Base-by-base conservation (phyloP, 352 stramenopile species). In the Globisporangium sylvaticum region DNA sequence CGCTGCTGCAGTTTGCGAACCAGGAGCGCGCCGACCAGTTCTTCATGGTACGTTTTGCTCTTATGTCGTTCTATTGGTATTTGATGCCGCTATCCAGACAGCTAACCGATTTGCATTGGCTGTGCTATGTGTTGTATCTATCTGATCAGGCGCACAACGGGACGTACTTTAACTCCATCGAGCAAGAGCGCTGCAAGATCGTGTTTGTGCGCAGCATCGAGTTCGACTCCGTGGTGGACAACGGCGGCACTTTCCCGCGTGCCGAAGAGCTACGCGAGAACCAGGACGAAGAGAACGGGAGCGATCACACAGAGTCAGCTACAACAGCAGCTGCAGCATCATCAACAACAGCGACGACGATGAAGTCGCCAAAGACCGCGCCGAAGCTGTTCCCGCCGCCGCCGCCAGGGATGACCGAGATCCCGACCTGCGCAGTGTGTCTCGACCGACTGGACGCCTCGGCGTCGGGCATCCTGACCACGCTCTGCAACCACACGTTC, bases 401-500 rank as follows among this genome's bases (percentile, higher is more conserved):
- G 39, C 87, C 89, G 14, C 69, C 76, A 0, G 85, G 83, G 12
- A 92, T 95, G 83, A 95, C 88, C 29, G 89, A 96, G 68, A 95
- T 94, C 67, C 88, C 90, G 57, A 95, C 84, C 15, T 98, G 93
- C 70, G 90, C 92, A 1, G 93, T 98, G 59, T 98, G 93, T 80
- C 76, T 98, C 31, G 93, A 98, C 62, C 77, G 86, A 9, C 67
- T 98, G 58, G 90, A 97, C 48, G 81, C 84, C 34, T 92, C 88
- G 15, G 87, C 83, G 5, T 96, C 87, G 0, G 87, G 89, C 3
- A 97, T 99, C 68, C 79, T 99, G 25, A 99, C 96, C 32, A 99
- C 97, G 27, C 84, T 98, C 55, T 99, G 97, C 78, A 99, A 99
- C 74, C 97, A 99, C 79, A 98, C 91, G 22, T 99, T 99, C 74